These are phyloP conservation scores for Lentinula edodes DNA, from an alignment of 768 basidiomycete species.

Conservation along the genomic window DNA sequence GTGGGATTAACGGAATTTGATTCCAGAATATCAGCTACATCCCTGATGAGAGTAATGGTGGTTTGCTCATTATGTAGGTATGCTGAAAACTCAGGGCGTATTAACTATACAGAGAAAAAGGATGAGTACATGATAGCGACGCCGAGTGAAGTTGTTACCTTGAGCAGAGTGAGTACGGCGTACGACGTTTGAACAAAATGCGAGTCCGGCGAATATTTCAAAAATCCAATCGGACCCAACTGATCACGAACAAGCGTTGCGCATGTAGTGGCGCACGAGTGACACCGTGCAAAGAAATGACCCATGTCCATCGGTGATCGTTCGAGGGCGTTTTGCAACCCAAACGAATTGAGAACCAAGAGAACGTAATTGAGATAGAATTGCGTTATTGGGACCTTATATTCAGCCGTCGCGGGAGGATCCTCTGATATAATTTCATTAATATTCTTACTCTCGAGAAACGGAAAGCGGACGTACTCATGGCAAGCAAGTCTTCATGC, in stretches of 20 bases:
- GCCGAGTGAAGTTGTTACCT: constrained; percentile 43
- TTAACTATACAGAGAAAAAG: constrained; percentile 41
- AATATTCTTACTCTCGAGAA: background rate
- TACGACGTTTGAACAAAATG: constrained; percentile 92
- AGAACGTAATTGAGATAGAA: constrained; percentile 85
- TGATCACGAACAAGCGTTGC: constrained; percentile 72
- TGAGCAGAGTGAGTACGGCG: constrained; percentile 86
- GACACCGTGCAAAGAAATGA: constrained; percentile 79
- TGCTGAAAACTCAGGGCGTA: constrained; percentile 77
- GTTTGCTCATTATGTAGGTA: constrained; percentile 72
- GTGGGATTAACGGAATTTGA: constrained; percentile 67
- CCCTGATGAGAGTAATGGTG: constrained; percentile 65
- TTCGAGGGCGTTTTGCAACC: constrained; percentile 93
- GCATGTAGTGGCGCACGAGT: constrained; percentile 65
- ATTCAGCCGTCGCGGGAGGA: constrained; percentile 24
- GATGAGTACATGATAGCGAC: background rate
- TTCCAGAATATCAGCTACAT: constrained; percentile 79
- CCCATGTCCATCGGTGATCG: constrained; percentile 64
- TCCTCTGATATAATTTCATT: constrained; percentile 17
- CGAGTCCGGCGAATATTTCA: constrained; percentile 85
- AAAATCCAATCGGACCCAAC: constrained; percentile 67
- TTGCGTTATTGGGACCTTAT: constrained; percentile 47
- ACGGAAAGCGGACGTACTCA: background rate
- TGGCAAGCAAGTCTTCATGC: constrained; percentile 8
- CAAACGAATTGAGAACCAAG: constrained; percentile 93